Conservation (phyloP, 495 filamentous ascomycete genomes). For the Penicillium coprophilum region DNA sequence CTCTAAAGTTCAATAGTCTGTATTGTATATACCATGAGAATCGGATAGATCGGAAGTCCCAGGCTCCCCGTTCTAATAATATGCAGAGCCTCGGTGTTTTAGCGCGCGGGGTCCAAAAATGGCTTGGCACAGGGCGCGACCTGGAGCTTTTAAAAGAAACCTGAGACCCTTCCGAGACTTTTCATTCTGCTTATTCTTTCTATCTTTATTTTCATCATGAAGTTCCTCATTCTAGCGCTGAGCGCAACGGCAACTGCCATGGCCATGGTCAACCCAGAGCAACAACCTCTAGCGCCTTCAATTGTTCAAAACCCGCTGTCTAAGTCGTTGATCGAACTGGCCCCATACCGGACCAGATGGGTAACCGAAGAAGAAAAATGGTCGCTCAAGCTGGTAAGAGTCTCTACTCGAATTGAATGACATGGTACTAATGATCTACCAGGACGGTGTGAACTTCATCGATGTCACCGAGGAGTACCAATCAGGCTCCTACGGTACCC, state of each 20-base stretch:
- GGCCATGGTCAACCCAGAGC: slow-evolving; percentile 39
- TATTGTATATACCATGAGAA: not conserved
- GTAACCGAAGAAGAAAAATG: slow-evolving; percentile 96
- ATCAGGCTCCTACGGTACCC: slow-evolving; percentile 34
- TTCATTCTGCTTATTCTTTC: not conserved
- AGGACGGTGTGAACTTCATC: slow-evolving; percentile 90
- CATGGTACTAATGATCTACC: slow-evolving; percentile 1
- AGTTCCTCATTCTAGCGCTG: slow-evolving; percentile 32
- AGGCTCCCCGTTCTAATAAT: not conserved
- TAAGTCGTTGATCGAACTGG: slow-evolving; percentile 79
- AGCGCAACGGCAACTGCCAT: slow-evolving; percentile 35
- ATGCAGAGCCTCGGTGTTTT: slow-evolving; percentile 11
- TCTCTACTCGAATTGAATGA: no score
- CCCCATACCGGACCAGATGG: slow-evolving; percentile 79
- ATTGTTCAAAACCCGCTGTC: slow-evolving; percentile 42
- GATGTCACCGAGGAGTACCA: slow-evolving; percentile 74
- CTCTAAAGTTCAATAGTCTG: no score
- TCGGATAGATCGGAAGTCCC: not conserved
- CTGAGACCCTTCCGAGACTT: not conserved
- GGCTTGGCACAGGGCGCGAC: slow-evolving; percentile 23
- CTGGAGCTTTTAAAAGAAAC: slow-evolving; percentile 8
- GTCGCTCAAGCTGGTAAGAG: slow-evolving; percentile 73
- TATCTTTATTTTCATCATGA: slow-evolving; percentile 28
- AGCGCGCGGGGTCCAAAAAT: slow-evolving; percentile 24
- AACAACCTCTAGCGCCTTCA: slow-evolving; percentile 35